Conservation (phyloP, 805 yeast genomes). For the Tetrapisispora nanseiensis region DNA sequence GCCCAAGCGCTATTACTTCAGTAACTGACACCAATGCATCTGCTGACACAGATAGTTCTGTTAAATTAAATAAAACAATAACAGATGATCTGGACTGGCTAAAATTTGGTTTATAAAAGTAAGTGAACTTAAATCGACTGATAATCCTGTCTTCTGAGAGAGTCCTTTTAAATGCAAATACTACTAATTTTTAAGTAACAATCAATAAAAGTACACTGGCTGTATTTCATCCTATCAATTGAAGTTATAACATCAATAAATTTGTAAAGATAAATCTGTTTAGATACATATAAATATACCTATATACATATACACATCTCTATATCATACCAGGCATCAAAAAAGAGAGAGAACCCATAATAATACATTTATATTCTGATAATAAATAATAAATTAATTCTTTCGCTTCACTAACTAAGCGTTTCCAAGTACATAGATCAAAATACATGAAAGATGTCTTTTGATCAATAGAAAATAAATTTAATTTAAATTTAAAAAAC, state of each 20-base stretch:
- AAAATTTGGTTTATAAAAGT: constrained; percentile 27
- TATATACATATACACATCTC: background rate
- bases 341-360: background rate
- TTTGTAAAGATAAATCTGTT: background rate
- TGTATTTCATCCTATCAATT: background rate
- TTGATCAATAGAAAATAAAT: no score
- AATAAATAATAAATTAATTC: background rate
- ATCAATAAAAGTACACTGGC: constrained; percentile 2
- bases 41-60: constrained; percentile 5
- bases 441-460: background rate
- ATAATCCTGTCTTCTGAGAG: background rate
- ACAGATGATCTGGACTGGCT: constrained; percentile 30
- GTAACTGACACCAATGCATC: constrained; percentile 8
- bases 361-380: background rate
- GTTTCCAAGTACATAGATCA: background rate
- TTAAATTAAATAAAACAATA: constrained; percentile 6
- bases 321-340: background rate
- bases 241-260: background rate
- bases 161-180: background rate
- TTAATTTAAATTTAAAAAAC: no score
- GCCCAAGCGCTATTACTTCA: constrained; percentile 9
- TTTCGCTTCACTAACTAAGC: background rate
- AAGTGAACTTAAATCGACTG: background rate
- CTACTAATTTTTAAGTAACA: background rate
- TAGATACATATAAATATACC: background rate